These are phyloP conservation scores for Orbilia quercus DNA, from an alignment of 2,329 filamentous ascomycete genomes.

Conservation along the genomic window DNA sequence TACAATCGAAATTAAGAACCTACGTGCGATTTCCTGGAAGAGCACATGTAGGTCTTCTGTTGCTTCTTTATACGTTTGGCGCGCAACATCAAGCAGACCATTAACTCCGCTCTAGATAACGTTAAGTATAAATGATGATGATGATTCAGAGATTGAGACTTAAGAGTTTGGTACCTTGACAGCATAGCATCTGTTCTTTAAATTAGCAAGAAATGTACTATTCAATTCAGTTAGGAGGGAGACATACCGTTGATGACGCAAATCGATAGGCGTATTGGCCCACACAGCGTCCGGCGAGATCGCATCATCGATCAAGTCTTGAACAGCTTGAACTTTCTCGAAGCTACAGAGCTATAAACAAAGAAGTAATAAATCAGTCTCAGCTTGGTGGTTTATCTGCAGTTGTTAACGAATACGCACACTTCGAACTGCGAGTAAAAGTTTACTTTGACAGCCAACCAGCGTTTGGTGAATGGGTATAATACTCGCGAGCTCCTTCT, in stretches of 20 bases:
- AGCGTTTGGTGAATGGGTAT: constrained; percentile 76
- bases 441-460: constrained; percentile 71
- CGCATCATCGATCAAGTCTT: constrained; percentile 73
- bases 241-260: constrained; percentile 80
- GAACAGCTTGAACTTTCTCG: constrained; percentile 71
- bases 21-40: constrained; percentile 75
- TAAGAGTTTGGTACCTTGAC: constrained; percentile 71
- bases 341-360: constrained; percentile 72
- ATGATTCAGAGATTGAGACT: not conserved
- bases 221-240: not conserved
- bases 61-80: constrained; percentile 88
- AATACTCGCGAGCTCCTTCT: constrained; percentile 79
- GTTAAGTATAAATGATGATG: not conserved
- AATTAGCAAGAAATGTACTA: constrained; percentile 3
- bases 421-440: constrained; percentile 75
- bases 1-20: constrained; percentile 42
- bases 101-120: constrained; percentile 83
- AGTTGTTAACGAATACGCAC: constrained; percentile 61
- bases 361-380: too few relatives aligned
- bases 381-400: constrained; percentile 3
- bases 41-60: constrained; percentile 81
- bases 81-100: constrained; percentile 85
- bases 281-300: constrained; percentile 86
- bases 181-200: constrained; percentile 73
- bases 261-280: constrained; percentile 80